These are phyloP conservation scores for Podospora fimiseda DNA, from an alignment of 495 filamentous ascomycete species.

Conservation along the genomic window DNA sequence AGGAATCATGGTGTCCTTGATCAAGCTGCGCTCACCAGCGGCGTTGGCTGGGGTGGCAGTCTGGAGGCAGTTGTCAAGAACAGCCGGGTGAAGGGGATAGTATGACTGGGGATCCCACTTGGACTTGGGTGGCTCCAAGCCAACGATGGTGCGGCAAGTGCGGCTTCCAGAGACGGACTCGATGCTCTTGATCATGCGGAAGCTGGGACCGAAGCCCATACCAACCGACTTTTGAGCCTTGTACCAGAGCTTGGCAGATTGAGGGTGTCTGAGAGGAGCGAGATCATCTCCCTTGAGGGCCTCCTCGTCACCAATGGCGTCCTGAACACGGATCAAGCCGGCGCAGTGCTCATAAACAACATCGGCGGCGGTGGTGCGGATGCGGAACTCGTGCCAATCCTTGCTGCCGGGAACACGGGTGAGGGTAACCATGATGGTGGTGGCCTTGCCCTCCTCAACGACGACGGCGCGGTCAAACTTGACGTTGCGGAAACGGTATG, in stretches of 20 bases:
- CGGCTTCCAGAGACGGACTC: slow-evolving; percentile 24
- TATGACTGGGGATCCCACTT: slow-evolving; percentile 22
- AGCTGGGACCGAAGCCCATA: slow-evolving; percentile 23
- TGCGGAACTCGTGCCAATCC: slow-evolving; percentile 15
- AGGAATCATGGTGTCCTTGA: slow-evolving; percentile 5
- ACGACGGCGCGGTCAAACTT: slow-evolving; percentile 9
- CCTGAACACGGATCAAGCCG: slow-evolving; percentile 13
- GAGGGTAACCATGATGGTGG: background rate
- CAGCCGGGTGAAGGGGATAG: slow-evolving; percentile 38
- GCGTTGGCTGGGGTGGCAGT: slow-evolving; percentile 12
- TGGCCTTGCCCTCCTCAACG: slow-evolving; percentile 3
- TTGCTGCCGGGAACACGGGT: background rate
- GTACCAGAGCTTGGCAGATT: slow-evolving; percentile 23
- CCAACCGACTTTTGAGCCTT: slow-evolving; percentile 24
- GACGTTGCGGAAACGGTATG: slow-evolving; percentile 7
- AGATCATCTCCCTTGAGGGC: background rate
- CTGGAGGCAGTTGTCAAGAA: slow-evolving; percentile 34
- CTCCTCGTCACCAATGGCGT: background rate
- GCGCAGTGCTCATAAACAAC: slow-evolving; percentile 4
- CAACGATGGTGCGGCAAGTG: slow-evolving; percentile 2
- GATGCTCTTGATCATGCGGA: slow-evolving; percentile 18
- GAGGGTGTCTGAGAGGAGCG: slow-evolving; percentile 6
- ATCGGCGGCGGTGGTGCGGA: background rate
- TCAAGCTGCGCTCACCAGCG: slow-evolving; percentile 5
- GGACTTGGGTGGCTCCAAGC: slow-evolving; percentile 12